Base-by-base conservation (phyloP, 805 yeast species). In the Wickerhamiella australiensis region DNA sequence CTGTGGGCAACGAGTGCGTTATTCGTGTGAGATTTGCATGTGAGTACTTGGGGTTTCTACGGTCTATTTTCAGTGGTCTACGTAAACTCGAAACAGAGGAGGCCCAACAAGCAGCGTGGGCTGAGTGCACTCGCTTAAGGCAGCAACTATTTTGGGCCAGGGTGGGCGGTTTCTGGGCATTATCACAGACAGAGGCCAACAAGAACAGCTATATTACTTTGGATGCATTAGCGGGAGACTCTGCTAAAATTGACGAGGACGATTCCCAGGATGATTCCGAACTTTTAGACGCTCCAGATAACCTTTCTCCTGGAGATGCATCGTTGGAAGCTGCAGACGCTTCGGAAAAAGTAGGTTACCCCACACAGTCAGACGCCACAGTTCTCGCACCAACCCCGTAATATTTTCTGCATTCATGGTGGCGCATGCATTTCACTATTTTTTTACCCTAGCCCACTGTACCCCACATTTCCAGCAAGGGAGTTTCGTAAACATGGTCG, bases 1-100 rank as follows among this genome's bases (percentile, higher is more conserved):
- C 94, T 13, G 69, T 88, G 29, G 90, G 96, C 62, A 80, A 81
- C 53, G 80, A 78, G 57, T 90, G 97, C 65, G 72, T 92, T 42
- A 71, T 79, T 49, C 80, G 85, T 59, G 72, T 87, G 46, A 76
- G 97, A 59, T 78, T 84, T 51, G 76, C 82, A 1, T 85, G 96
- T 64, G 95, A 88, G 52, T 74, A 85, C 52, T 78, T 85, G 60
- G 83, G 87, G 37, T 81, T 82, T 57, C 64, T 90, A 55, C 74
- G 94, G 57, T 71, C 80, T 22, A 67, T 88, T 37, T 71, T 73
- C 52, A 68, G 72, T 45, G 75, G 76, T 3, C 70, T 80, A 9
- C 82, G 85, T 76, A 76, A 78, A 60, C 62, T 80, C 40, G 74
- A 73, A 42, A 67, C 68, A 41, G 72, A 67, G 40, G 61, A 58